Base-by-base conservation (phyloP, 441 rosid genomes). In the Biscutella laevigata region DNA sequence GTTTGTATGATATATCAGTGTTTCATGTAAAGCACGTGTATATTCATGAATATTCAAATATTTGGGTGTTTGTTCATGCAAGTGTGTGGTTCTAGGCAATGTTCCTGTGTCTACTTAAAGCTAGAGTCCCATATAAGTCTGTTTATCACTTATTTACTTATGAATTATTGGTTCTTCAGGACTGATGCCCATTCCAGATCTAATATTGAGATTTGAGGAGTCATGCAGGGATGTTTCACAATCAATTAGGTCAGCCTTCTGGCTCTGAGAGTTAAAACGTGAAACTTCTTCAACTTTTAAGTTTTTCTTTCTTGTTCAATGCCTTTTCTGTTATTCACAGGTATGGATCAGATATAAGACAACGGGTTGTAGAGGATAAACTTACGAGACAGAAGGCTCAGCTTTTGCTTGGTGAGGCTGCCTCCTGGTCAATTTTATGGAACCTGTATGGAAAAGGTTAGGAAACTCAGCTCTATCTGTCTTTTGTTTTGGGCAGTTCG, bases 351-450 rank as follows among this genome's bases (percentile, higher is more conserved):
- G 79, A 68, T 55, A 38, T 72, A 67, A 74, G 75, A 54, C 90
- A 84, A 68, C 88, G 94, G 51, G 75, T 72, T 63, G 78, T 85
- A 12, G 99, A 92, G 72, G 99, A 92, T 77, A 92, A 86, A 70
- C 71, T 86, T 58, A 82, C 82, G 95, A 82, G 95, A 66, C 97
- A 88, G 70, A 88, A 78, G 78, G 95, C 95, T 74, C 95, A 81
- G 66, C 72, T 84, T 62, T 73, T 92, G 70, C 94, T 88, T 49
- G 95, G 91, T 26, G 99, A 92, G 81, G 97, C 97, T 34, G 95
- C 97, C 27, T 76, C 99, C 20, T 92, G 99, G 99, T 92, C 97
- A 43, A 97, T 92, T 52, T 64, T 92, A 47, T 92, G 99, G 99
- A 75, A 79, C 69, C 76, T 92, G 35, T 92, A 82, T 74, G 99